Evolutionary conservation across 2,329 filamentous ascomycete genomes (phyloP).

Genomic region (Colletotrichum sp.): DNA sequence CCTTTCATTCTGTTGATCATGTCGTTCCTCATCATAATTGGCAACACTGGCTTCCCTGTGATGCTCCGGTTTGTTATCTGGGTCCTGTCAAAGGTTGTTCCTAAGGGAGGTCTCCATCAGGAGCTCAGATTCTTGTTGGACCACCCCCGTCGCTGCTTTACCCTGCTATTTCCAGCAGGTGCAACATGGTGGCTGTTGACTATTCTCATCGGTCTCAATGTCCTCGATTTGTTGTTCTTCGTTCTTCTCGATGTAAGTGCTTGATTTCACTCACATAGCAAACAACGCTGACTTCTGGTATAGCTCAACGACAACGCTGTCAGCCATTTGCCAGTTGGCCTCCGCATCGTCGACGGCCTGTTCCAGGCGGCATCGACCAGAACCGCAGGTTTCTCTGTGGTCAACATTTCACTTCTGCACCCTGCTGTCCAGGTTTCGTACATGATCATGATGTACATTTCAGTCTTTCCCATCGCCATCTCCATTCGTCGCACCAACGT

Average conservation of each 20-base stretch:
- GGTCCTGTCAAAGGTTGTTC: slow-evolving; percentile 71
- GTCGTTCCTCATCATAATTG: slow-evolving; percentile 88
- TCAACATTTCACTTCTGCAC: slow-evolving; percentile 79
- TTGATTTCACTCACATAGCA: neutral
- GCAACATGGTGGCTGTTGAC: slow-evolving; percentile 97
- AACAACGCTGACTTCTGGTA: slow-evolving; percentile 25
- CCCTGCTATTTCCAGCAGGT: slow-evolving; percentile 84
- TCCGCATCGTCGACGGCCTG: slow-evolving; percentile 82
- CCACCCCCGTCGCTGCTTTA: slow-evolving; percentile 95
- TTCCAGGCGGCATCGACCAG: slow-evolving; percentile 91
- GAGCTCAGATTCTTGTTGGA: slow-evolving; percentile 90
- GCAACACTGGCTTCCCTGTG: slow-evolving; percentile 94
- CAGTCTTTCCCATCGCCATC: slow-evolving; percentile 95
- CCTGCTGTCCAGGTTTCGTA: slow-evolving; percentile 94
- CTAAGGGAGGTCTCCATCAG: slow-evolving; percentile 79
- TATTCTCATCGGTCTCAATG: slow-evolving; percentile 82
- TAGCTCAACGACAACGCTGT: slow-evolving; percentile 76
- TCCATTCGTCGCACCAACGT: slow-evolving; percentile 94
- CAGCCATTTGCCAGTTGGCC: slow-evolving; percentile 69
- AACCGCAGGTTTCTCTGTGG: slow-evolving; percentile 86
- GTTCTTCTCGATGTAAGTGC: slow-evolving; percentile 82
- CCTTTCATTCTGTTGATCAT: slow-evolving; percentile 78
- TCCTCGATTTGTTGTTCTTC: slow-evolving; percentile 87
- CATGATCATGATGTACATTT: slow-evolving; percentile 99
- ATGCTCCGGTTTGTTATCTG: slow-evolving; percentile 96